A percentile compares a stretch with the other conserved stretches of the same genome.
phyloP scores from a whole-genome alignment of 208 protist species.

The Phytomonas francai region DNA sequence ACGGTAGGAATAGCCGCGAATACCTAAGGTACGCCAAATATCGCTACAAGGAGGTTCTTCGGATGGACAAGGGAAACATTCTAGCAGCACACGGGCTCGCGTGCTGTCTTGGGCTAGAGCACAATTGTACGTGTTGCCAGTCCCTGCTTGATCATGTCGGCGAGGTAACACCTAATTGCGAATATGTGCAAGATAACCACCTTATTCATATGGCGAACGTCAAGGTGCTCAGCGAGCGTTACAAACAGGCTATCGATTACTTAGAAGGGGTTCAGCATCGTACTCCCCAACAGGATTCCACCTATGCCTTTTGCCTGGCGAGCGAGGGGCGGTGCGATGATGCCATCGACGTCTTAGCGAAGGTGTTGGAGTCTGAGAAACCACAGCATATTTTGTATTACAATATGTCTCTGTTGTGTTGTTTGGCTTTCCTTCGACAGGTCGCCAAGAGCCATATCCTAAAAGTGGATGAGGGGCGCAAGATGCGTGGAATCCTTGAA shows the following conservation, averaged over 20 bases:
- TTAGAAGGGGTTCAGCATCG: slow-evolving; percentile 24
- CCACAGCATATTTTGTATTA: slow-evolving; percentile 46
- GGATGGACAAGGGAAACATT: slow-evolving; percentile 58
- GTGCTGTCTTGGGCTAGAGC: slow-evolving; percentile 71
- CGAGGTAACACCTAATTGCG: slow-evolving; percentile 53
- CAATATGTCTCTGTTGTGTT: slow-evolving; percentile 66
- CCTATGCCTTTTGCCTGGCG: slow-evolving; percentile 67
- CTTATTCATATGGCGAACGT: slow-evolving; percentile 67
- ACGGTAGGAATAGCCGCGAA: slow-evolving; percentile 26
- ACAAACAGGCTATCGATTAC: slow-evolving; percentile 77
- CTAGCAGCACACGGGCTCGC: slow-evolving; percentile 75
- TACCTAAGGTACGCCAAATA: slow-evolving; percentile 41
- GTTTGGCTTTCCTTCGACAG: slow-evolving; percentile 47
- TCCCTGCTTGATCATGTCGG: slow-evolving; percentile 64
- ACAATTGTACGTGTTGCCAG: slow-evolving; percentile 46
- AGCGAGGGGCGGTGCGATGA: slow-evolving; percentile 45
- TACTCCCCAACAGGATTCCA: slow-evolving; percentile 46
- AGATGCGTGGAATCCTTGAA: slow-evolving; percentile 32
- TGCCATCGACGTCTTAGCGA: slow-evolving; percentile 40
- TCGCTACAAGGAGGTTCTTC: slow-evolving; percentile 46
- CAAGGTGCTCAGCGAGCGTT: slow-evolving; percentile 61
- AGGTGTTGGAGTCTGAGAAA: slow-evolving; percentile 14
- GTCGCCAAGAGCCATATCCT: slow-evolving; percentile 25
- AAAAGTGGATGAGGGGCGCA: slow-evolving; percentile 27
- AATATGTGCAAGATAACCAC: slow-evolving; percentile 33